These are phyloP conservation scores for Hypoxylon intermedium DNA, from an alignment of 495 filamentous ascomycete species.

Conservation along the genomic window DNA sequence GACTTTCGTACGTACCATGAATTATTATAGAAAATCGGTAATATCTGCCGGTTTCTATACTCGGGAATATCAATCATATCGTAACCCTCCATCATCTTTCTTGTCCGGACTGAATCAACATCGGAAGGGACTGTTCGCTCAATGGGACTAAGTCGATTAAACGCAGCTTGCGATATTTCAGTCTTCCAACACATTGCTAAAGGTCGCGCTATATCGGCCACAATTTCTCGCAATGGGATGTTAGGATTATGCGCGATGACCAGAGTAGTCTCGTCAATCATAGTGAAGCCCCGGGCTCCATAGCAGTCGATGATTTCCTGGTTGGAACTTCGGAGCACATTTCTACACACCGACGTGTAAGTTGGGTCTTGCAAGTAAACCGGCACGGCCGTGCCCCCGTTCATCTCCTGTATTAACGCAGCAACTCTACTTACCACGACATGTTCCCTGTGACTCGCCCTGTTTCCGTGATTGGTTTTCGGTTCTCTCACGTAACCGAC, in stretches of 20 bases:
- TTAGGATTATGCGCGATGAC: constrained; percentile 28
- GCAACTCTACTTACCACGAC: background rate
- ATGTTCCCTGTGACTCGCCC: constrained; percentile 6
- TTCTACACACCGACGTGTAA: background rate
- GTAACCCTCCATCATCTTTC: constrained; percentile 5
- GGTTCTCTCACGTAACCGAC: background rate
- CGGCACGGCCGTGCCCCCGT: background rate
- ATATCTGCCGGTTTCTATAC: background rate
- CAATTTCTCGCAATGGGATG: constrained; percentile 37
- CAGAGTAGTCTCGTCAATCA: constrained; percentile 33
- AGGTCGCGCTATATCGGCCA: constrained; percentile 41
- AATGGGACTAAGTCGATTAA: background rate
- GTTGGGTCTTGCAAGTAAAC: constrained; percentile 5
- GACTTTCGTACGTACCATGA: constrained; percentile 8
- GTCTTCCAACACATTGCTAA: constrained; percentile 39
- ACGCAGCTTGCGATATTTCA: background rate
- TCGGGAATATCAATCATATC: background rate
- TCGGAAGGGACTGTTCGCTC: background rate
- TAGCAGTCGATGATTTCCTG: background rate
- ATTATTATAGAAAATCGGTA: background rate
- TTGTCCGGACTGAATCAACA: background rate
- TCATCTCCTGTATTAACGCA: background rate
- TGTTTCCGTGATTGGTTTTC: too few relatives aligned
- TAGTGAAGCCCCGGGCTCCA: constrained; percentile 30
- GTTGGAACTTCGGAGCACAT: background rate